Evolutionary conservation across 2,329 filamentous ascomycete species (phyloP), one percentile per base, ranked within the genome.

Genomic region (Colletotrichum euphorbiae): DNA sequence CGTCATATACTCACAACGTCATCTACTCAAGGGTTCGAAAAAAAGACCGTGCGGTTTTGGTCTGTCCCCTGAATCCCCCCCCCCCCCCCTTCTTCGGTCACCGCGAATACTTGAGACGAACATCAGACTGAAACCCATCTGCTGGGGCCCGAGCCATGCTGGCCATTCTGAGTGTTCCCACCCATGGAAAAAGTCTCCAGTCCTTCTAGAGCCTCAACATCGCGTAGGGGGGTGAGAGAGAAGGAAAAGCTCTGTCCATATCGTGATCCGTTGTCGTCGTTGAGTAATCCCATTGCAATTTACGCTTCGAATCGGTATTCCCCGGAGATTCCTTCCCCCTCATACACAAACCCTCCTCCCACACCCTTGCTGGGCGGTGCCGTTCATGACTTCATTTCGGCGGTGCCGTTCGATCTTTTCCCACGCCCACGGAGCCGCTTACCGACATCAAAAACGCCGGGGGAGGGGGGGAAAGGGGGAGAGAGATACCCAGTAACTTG

Each of bases 101-200:
- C 38, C 8, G 60, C 65, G 65, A 68, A 43, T 40, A 56, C 55
- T 36, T 58, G 40, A 46, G 40, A 58, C 24, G 50, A 66, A 68
- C 36, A 68, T 68, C 65, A 68, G 60, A 68, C 65, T 46, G 52
- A 58, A 64, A 58, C 65, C 65, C 33, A 40, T 42, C 40, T 45
- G 52, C 38, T 45, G 52, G 48, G 50, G 50, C 50, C 38, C 50
- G 50, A 40, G 21, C 65, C 60, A 55, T 67, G 60, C 59, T 7
- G 36, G 31, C 33, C 33, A n/a, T 55, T 33, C 54, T 19, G 28
- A 28, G 28, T 15, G 42, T 33, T n/a, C 19, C 56, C 56, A 59
- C 56, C 15, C 6, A 42, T 19, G 42, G 28, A 36, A 46, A 6
- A 46, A 6, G 11, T 61, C 57, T 28, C 57, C 57, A 61, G 31